Base-by-base conservation (phyloP, 331 rosid genomes). In the Erythrophleum ivorense region DNA sequence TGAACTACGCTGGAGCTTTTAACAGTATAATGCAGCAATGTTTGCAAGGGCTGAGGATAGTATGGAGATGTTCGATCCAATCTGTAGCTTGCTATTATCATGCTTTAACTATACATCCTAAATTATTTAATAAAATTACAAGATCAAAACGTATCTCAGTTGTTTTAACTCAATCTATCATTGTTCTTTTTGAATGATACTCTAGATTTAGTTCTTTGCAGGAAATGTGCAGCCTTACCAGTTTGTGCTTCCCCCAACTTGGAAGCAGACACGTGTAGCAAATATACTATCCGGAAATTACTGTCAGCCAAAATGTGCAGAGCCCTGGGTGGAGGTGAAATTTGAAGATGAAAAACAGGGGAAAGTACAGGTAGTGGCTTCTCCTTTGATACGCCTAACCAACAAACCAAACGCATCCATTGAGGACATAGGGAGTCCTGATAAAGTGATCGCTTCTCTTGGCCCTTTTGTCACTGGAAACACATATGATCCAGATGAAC, bases 231-330 rank as follows among this genome's bases (percentile, higher is more conserved):
- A 95, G 88, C 99, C 98, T 73, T 95, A 95, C 92, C 97, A 89
- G 87, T 93, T 95, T 84, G 53, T 95, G 64, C 81, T 95, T 33
- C 99, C 99, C n/a, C 97, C 97, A 24, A 89, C 97, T n/a, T 95
- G 99, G 98, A 95, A 95, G 87, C 98, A 93, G 75, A 67, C 83
- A 8, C 94, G 99, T 0, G 85, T 95, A 29, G 98, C 98, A 12
- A 95, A 95, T 91, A 95, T 95, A 71, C 80, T 95, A 81, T 95
- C 98, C n/a, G 99, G 99, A 67, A 95, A 95, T 83, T 95, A 95
- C 88, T 95, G 99, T 80, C 99, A 95, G 81, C 99, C 99, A 40
- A 95, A 93, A 81, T 95, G 99, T 81, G 99, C 98, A 53, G 99
- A 95, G 90, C 99, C 99, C 1, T 95, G 98, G 99, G 92, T 95